phyloP scores from a whole-genome alignment of 2,329 filamentous ascomycete genomes.

The Neopestalotiopsis rosae region DNA sequence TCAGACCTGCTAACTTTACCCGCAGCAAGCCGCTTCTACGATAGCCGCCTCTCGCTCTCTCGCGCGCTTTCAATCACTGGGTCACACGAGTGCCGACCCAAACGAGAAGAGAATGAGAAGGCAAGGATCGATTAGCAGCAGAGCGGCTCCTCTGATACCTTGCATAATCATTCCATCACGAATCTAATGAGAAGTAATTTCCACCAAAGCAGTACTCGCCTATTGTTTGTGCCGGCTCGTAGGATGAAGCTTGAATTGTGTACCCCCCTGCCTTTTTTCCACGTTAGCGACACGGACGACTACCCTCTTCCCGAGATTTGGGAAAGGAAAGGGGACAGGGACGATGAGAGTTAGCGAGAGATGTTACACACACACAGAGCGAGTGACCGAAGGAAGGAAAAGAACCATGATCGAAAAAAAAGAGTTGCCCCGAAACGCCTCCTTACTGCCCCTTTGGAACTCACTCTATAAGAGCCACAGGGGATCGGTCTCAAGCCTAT shows the following conservation, averaged over 20 bases:
- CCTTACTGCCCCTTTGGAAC: neutral
- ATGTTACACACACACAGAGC: too few species aligned
- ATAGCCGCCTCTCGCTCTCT: neutral
- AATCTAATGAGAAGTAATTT: neutral
- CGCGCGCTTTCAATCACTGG: too few species aligned
- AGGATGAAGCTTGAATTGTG: neutral
- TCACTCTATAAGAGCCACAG: neutral
- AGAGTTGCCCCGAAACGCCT: neutral
- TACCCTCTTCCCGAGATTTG: neutral
- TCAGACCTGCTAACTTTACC: constrained; percentile 8
- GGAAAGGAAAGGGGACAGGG: neutral
- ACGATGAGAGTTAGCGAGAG: too few species aligned
- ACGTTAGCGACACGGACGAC: neutral
- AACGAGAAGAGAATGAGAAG: neutral
- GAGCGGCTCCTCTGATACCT: neutral
- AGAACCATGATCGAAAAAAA: neutral
- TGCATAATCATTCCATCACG: neutral
- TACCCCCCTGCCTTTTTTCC: neutral
- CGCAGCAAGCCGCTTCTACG: neutral
- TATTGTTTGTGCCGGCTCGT: neutral
- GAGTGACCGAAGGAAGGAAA: neutral
- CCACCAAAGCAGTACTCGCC: neutral
- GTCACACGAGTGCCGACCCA: too few species aligned
- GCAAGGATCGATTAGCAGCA: neutral
- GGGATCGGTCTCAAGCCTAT: neutral